Evolutionary conservation across 345 rosid genomes (phyloP), one percentile per base, ranked within the genome.

Genomic region (Citrus mangshanensis): DNA sequence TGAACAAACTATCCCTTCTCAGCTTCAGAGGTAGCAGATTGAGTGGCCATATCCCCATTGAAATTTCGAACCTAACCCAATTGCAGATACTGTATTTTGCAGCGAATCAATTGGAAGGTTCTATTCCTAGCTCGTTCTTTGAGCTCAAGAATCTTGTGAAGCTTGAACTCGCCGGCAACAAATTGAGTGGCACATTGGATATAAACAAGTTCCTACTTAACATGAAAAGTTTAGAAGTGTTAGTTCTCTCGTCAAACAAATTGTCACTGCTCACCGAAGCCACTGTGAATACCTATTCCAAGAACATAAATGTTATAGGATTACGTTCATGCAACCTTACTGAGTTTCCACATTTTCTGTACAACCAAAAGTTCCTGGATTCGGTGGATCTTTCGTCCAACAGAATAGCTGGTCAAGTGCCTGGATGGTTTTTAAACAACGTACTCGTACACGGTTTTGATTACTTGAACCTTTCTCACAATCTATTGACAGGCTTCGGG

Each of bases 291-390:
- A 13, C 30, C 6, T 35, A 30, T 32, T 12, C 70, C 19, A 66
- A 24, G 0, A 68, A 7, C 28, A 58, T 61, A 32, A 0, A 0
- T 4, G 0, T 1, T 14, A 37, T 84, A 62, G 38, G 60, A 42
- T 32, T 77, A 7, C 10, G 30, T 77, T 30, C 32, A 40, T 83
- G 81, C 68, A 61, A 64, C 30, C 30, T 81, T 27, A 21, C 0
- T 5, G 78, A 81, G 74, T 79, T 86, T 22, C 88, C 85, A 9
- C 24, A 24, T 24, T 79, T 83, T 68, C 30, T 83, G 14, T 18
- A 18, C 16, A 71, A 18, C 13, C 77, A 78, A 78, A 19, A 64
- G 64, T 8, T 60, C 14, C 64, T 83, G 42, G 0, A 0, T 8
- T 30, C 30, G 2, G 24, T 83, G 30, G 80, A 69, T 21, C 40